Evolutionary conservation across 140 eudicot species (phyloP).

Genomic region (Oenanthe javanica): DNA sequence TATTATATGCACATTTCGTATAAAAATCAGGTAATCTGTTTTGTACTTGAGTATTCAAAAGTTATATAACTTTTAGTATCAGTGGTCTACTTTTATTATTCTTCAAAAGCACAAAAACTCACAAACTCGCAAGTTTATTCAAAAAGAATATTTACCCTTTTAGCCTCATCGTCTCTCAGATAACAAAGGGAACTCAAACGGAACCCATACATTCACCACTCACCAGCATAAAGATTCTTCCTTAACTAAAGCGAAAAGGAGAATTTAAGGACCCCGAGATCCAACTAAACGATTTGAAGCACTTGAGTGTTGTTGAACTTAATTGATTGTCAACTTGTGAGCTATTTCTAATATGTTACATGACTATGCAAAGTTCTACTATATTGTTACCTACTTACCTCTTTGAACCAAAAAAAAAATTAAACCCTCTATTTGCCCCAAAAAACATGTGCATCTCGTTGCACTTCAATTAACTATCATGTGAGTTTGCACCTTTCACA

Average conservation of each 20-base stretch:
- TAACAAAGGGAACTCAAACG: neutral
- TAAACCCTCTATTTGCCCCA: too few species aligned
- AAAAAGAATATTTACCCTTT: neutral
- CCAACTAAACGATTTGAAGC: neutral
- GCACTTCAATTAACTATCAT: neutral
- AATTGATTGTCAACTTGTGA: neutral
- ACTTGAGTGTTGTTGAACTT: neutral
- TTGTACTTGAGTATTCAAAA: too few species aligned
- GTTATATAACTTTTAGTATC: neutral
- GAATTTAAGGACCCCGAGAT: neutral
- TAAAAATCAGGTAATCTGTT: too few species aligned
- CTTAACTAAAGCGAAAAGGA: neutral
- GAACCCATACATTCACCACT: neutral
- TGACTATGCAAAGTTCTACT: neutral
- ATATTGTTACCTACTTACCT: neutral
- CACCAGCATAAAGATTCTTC: neutral
- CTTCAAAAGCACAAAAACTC: neutral
- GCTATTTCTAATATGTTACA: neutral
- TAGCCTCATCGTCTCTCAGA: neutral
- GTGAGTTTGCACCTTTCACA: neutral
- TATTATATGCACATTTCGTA: too few species aligned
- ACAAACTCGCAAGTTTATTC: neutral
- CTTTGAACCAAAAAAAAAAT: neutral
- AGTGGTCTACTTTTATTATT: neutral
- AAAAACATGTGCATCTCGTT: too few species aligned